Percentiles rank a stretch among this genome's conserved stretches.
phyloP scores from a whole-genome alignment of 139 green algal species.

The Chlamydomonas urium region DNA sequence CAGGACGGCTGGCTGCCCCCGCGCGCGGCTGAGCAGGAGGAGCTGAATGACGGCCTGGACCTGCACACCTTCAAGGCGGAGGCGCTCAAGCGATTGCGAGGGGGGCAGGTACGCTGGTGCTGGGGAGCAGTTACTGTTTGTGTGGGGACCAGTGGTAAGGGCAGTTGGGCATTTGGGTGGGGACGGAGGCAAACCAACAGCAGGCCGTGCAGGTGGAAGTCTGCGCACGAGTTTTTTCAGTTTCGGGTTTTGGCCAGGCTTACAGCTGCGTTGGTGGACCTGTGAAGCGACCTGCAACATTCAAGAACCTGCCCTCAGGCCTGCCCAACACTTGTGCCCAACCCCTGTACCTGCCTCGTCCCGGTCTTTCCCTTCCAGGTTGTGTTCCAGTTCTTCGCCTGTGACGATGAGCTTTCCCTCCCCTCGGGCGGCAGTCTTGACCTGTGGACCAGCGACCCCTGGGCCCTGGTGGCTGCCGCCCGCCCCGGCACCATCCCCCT shows the following conservation, averaged over 20 bases:
- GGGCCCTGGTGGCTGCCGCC: neutral
- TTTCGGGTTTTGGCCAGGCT: neutral
- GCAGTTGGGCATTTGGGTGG: no score
- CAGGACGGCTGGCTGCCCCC: neutral
- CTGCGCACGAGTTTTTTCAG: neutral
- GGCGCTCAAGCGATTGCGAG: neutral
- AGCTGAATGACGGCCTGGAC: no score
- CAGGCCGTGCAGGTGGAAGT: neutral
- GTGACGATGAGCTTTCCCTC: neutral
- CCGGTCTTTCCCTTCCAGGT: neutral
- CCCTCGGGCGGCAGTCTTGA: neutral
- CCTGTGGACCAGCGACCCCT: constrained; percentile 10
- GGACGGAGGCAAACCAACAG: no score
- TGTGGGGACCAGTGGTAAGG: no score
- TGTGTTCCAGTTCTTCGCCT: constrained; percentile 5
- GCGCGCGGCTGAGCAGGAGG: neutral
- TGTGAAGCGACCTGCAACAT: neutral
- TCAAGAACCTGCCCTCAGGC: neutral
- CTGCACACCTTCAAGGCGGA: constrained; percentile 2
- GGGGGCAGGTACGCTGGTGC: neutral
- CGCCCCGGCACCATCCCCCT: constrained; percentile 6
- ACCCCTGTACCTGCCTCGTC: neutral
- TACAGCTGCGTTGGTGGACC: neutral
- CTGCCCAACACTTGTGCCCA: no score
- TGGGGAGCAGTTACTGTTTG: no score